Conservation (phyloP, 352 stramenopile genomes). For the Blastocystis sp. region DNA sequence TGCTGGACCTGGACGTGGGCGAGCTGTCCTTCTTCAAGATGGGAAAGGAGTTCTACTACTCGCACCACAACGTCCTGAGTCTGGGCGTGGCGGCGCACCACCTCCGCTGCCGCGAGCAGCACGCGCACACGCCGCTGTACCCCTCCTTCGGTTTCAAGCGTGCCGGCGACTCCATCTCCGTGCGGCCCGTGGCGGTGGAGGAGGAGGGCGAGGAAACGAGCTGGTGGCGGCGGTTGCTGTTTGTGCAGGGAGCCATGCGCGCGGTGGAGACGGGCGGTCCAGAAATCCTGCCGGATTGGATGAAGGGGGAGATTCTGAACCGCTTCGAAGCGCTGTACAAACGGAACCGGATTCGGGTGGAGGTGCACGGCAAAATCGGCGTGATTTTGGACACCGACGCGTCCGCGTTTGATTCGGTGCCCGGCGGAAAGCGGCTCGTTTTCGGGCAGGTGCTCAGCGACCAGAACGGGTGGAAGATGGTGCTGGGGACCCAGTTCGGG, state of each 20-base stretch:
- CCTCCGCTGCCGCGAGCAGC: not conserved
- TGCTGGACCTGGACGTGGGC: constrained; percentile 67
- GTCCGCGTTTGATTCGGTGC: not conserved
- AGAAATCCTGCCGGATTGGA: not conserved
- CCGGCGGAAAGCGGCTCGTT: not conserved
- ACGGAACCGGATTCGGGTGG: constrained; percentile 1
- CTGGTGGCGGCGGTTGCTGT: not conserved
- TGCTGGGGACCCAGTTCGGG: not conserved
- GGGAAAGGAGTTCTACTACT: constrained; percentile 64
- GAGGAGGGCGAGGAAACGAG: not conserved
- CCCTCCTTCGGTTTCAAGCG: constrained; percentile 56
- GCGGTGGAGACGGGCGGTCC: not conserved
- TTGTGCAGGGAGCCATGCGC: not conserved
- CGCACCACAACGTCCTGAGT: constrained; percentile 27
- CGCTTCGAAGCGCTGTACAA: not conserved
- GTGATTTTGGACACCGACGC: not conserved
- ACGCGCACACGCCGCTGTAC: constrained; percentile 11
- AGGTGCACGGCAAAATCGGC: not conserved
- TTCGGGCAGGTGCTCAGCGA: not conserved
- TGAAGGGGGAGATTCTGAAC: constrained; percentile 4
- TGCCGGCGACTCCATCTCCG: constrained; percentile 32
- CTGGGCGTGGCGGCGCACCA: constrained; percentile 29
- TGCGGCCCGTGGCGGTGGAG: constrained; percentile 4
- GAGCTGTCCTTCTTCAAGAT: constrained; percentile 53
- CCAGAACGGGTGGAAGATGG: not conserved